phyloP scores from a whole-genome alignment of 2,329 filamentous ascomycete genomes.

The Plenodomus lindquistii region DNA sequence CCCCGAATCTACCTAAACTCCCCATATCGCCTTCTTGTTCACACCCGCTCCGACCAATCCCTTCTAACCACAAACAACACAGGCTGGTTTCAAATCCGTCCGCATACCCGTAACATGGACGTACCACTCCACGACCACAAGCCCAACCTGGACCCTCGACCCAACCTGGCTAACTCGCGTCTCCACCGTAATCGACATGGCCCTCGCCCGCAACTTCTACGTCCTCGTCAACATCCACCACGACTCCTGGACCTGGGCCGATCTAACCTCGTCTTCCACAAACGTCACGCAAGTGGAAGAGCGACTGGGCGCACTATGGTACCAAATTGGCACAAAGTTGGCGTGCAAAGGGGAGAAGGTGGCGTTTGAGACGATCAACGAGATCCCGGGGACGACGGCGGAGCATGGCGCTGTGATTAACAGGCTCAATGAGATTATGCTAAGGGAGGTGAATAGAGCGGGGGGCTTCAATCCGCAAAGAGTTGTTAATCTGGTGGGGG shows the following conservation, averaged over 20 bases:
- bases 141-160: constrained; percentile 60
- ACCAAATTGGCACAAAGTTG: constrained; percentile 60
- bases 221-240: constrained; percentile 64
- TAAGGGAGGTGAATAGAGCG: constrained; percentile 57
- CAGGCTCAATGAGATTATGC: constrained; percentile 61
- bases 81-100: constrained; percentile 60
- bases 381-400: constrained; percentile 58
- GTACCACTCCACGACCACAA: constrained; percentile 57
- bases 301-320: constrained; percentile 60
- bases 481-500: constrained; percentile 61
- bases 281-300: constrained; percentile 60
- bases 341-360: constrained; percentile 59
- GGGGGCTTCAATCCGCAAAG: constrained; percentile 60
- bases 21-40: background rate
- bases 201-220: constrained; percentile 55
- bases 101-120: constrained; percentile 64
- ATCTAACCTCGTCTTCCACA: constrained; percentile 51
- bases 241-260: constrained; percentile 63
- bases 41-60: background rate
- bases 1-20: too few relatives aligned
- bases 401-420: constrained; percentile 58
- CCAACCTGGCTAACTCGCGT: constrained; percentile 61
- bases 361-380: constrained; percentile 64
- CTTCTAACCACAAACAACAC: background rate
- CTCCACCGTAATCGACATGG: constrained; percentile 61